Evolutionary conservation across 1,139 yeast species (phyloP).

Genomic region (Candida freyschussii): DNA sequence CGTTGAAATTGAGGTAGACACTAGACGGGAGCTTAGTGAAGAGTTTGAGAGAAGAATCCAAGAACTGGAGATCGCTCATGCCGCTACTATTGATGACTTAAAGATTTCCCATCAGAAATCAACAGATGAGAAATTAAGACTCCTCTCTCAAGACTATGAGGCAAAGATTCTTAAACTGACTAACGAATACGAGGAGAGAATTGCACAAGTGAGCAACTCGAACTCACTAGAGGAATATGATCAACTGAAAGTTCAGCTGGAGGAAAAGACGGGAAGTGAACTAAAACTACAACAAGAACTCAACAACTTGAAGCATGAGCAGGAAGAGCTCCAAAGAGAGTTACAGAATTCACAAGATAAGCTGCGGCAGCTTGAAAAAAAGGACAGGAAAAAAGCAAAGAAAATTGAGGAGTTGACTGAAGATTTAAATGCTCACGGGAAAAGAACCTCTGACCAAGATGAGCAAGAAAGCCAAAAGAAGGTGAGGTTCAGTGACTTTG

Average conservation of each 20-base stretch:
- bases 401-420: constrained; percentile 13
- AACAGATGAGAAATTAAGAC: constrained; percentile 20
- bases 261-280: no score
- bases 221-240: neutral
- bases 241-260: neutral
- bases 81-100: constrained; percentile 25
- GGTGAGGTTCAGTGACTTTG: constrained; percentile 11
- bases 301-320: constrained; percentile 1
- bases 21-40: constrained; percentile 30
- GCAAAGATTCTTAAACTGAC: constrained; percentile 6
- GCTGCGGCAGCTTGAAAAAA: constrained; percentile 4
- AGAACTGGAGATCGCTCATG: constrained; percentile 25
- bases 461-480: constrained; percentile 6
- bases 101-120: constrained; percentile 20
- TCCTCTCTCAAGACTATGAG: constrained; percentile 24
- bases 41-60: constrained; percentile 30
- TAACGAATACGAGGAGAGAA: constrained; percentile 2
- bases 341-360: neutral
- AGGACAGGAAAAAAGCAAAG: constrained; percentile 8
- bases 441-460: constrained; percentile 15
- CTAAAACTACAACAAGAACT: constrained; percentile 1
- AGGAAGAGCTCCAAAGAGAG: constrained; percentile 1
- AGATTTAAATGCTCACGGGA: constrained; percentile 5
- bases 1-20: constrained; percentile 27
- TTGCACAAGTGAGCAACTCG: neutral